Conservation (phyloP, 1,284 basidiomycete species). For the Irpex sp. region DNA sequence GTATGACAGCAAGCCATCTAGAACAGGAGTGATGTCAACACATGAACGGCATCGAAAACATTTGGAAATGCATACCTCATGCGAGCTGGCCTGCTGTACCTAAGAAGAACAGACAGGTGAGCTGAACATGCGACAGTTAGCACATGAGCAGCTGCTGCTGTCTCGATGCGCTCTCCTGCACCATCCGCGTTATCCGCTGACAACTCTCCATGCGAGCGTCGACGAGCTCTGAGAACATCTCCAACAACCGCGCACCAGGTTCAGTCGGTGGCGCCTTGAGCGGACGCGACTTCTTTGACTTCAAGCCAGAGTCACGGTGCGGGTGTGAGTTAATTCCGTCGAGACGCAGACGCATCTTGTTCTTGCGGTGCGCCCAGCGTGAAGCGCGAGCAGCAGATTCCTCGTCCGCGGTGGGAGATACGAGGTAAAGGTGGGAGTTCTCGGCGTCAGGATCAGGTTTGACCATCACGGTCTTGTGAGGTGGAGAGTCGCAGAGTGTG, state of each 20-base stretch:
- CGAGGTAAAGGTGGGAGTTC: constrained; percentile 5
- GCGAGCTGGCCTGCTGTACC: neutral
- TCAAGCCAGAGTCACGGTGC: constrained; percentile 13
- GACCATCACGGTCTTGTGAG: neutral
- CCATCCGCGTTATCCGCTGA: constrained; percentile 55
- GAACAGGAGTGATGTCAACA: neutral
- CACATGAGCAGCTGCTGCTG: constrained; percentile 11
- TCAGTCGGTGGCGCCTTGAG: constrained; percentile 34
- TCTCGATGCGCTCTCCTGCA: constrained; percentile 35
- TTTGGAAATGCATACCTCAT: neutral
- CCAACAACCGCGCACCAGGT: constrained; percentile 51
- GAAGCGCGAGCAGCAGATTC: constrained; percentile 22
- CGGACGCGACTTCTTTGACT: constrained; percentile 20
- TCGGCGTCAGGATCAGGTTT: constrained; percentile 9
- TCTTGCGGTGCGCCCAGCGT: constrained; percentile 46
- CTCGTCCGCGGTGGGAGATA: constrained; percentile 14
- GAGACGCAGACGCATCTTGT: constrained; percentile 43
- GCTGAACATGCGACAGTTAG: neutral
- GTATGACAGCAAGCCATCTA: neutral
- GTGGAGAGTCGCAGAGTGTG: neutral
- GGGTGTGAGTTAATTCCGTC: constrained; percentile 37
- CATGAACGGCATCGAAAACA: neutral
- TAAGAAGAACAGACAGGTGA: neutral
- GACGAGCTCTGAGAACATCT: constrained; percentile 68
- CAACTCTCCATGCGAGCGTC: constrained; percentile 74